Conservation (phyloP, 2,329 filamentous ascomycete genomes). For the Dryadomyces sulphureus region DNA sequence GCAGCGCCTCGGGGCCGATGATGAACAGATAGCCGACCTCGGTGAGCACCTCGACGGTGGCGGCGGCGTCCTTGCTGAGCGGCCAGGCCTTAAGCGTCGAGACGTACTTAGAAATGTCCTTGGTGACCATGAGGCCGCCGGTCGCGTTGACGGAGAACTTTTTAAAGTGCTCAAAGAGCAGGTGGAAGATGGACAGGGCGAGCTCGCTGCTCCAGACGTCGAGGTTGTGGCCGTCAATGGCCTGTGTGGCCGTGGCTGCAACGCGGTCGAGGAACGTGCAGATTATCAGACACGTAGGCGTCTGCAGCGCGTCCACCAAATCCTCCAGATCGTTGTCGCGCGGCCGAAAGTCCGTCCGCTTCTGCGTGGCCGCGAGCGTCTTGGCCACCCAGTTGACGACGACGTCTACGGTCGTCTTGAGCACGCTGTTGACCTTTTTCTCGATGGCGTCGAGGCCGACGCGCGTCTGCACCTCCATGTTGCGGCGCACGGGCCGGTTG, state of each 20-base stretch:
- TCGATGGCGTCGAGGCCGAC: constrained; percentile 64
- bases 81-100: constrained; percentile 75
- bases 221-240: constrained; percentile 73
- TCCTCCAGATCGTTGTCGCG: constrained; percentile 54
- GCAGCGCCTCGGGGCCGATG: constrained; percentile 65
- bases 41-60: constrained; percentile 67
- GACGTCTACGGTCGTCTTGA: constrained; percentile 46
- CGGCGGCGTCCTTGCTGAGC: constrained; percentile 50
- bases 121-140: constrained; percentile 85
- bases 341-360: constrained; percentile 83
- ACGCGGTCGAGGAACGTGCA: constrained; percentile 64
- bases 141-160: constrained; percentile 87
- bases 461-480: constrained; percentile 73
- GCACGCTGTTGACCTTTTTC: constrained; percentile 56
- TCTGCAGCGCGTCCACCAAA: constrained; percentile 63
- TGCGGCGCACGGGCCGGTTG: constrained; percentile 78
- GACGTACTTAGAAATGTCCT: constrained; percentile 89
- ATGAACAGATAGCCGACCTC: constrained; percentile 96
- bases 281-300: constrained; percentile 68
- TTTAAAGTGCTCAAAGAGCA: constrained; percentile 87
- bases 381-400: constrained; percentile 62
- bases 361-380: constrained; percentile 57
- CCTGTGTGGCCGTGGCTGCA: constrained; percentile 44
- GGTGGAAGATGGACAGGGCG: constrained; percentile 58
- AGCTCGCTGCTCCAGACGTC: constrained; percentile 73